Evolutionary conservation across 805 yeast species (phyloP), one percentile per base, ranked within the genome.

Genomic region (Priceomyces castillae): DNA sequence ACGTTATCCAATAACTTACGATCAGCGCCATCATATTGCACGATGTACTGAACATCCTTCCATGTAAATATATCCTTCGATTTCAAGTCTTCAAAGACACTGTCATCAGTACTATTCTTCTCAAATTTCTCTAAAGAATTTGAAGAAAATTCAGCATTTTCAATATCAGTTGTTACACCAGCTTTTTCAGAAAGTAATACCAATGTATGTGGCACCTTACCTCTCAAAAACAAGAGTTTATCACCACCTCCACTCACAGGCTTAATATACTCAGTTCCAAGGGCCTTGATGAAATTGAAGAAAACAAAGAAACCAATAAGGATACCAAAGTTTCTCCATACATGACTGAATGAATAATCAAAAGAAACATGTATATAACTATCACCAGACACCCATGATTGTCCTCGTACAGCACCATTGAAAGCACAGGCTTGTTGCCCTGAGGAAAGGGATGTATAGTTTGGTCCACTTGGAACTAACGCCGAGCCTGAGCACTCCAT

Each of bases 41-140:
- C 77, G 28, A 70, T 73, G 53, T 82, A 84, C 49, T 74, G 66
- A 11, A 84, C 78, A 52, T 82, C 66, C 53, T 74, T 76, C 90
- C 90, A 84, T 46, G 75, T 73, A 58, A 79, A 79, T 20, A 77
- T 61, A 51, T 81, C 84, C 43, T 62, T 56, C 1, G 71, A 65
- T 34, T 68, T 71, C 33, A 69, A 50, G 20, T 49, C 53, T n/a
- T 47, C 50, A 36, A 48, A 48, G 7, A 39, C 42, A 49, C 39
- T 41, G 11, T 44, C 34, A n/a, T 26, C 18, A n/a, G 17, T 43
- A 11, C 23, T 22, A 4, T 9, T 30, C 18, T 38, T 34, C 7
- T 44, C 39, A 17, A 34, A 34, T 15, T 43, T 41, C 25, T 46
- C 47, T 16, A 44, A 39, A 3, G 42, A 19, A 22, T 34, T 25